A percentile compares a stretch with the other conserved stretches of the same genome.
Evolutionary conservation across 306 rosid genomes (phyloP).

Genomic region (Cercis canadensis): DNA sequence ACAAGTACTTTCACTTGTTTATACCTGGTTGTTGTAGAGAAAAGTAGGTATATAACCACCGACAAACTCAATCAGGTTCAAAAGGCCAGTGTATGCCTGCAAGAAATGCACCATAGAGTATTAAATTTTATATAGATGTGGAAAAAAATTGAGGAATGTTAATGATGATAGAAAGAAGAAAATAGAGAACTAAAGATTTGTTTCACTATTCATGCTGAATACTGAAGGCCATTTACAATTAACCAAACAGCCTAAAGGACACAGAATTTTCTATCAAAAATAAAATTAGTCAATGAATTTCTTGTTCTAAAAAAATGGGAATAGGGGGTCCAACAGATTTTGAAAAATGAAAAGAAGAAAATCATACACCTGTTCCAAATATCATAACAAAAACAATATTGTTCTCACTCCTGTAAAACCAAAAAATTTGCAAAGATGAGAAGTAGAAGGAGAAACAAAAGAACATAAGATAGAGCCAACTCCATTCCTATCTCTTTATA

Average conservation of each 20-base stretch:
- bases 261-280: neutral
- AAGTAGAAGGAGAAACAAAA: neutral
- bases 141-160: slow-evolving; percentile 22
- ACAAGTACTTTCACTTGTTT: slow-evolving; percentile 15
- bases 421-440: neutral
- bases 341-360: neutral
- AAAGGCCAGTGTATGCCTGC: slow-evolving; percentile 81
- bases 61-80: slow-evolving; percentile 81
- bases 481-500: neutral
- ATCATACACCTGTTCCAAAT: slow-evolving; percentile 2
- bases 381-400: slow-evolving; percentile 13
- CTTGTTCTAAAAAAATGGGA: slow-evolving; percentile 1
- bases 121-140: slow-evolving; percentile 14
- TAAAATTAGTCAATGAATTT: neutral
- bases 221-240: neutral
- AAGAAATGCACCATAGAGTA: slow-evolving; percentile 33
- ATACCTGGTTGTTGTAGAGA: slow-evolving; percentile 93
- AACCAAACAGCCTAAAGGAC: neutral
- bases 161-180: slow-evolving; percentile 21
- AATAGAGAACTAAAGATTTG: slow-evolving; percentile 2
- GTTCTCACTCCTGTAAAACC: slow-evolving; percentile 8
- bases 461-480: neutral
- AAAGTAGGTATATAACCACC: slow-evolving; percentile 76
- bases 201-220: slow-evolving; percentile 14
- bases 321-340: slow-evolving; percentile 6